A percentile compares a stretch with the other conserved stretches of the same genome.
phyloP scores from a whole-genome alignment of 257 asterid genomes.

The Solanum pennellii region DNA sequence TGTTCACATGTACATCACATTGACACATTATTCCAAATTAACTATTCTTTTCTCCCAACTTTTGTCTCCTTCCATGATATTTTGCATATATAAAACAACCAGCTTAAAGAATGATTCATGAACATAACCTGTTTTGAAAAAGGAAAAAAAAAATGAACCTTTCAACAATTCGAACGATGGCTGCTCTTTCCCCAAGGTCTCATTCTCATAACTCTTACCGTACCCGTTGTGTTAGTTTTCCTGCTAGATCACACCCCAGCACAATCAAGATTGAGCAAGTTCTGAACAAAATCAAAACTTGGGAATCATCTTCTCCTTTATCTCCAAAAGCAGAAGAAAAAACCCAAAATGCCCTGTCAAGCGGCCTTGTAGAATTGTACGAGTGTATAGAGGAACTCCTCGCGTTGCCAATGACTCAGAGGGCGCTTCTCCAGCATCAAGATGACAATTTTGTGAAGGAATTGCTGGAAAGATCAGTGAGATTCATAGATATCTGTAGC shows the following conservation, averaged over 20 bases:
- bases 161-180: constrained; percentile 1
- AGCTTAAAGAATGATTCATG: neutral
- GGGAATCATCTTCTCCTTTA: neutral
- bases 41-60: neutral
- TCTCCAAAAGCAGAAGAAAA: neutral
- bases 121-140: neutral
- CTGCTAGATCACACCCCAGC: constrained; percentile 26
- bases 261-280: constrained; percentile 17
- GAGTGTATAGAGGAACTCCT: constrained; percentile 19
- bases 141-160: neutral
- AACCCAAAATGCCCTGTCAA: constrained; percentile 1
- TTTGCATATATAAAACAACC: neutral
- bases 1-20: neutral
- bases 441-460: constrained; percentile 6
- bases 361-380: constrained; percentile 15
- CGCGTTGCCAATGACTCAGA: constrained; percentile 10
- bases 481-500: constrained; percentile 18
- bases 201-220: constrained; percentile 3
- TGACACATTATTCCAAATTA: neutral
- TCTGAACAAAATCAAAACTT: constrained; percentile 17
- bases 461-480: constrained; percentile 19
- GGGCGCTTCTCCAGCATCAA: constrained; percentile 9
- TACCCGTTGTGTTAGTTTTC: constrained; percentile 22
- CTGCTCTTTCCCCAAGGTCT: constrained; percentile 8
- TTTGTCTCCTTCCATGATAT: neutral